phyloP scores from a whole-genome alignment of 2,329 filamentous ascomycete genomes.

The Diaporthe sp. region DNA sequence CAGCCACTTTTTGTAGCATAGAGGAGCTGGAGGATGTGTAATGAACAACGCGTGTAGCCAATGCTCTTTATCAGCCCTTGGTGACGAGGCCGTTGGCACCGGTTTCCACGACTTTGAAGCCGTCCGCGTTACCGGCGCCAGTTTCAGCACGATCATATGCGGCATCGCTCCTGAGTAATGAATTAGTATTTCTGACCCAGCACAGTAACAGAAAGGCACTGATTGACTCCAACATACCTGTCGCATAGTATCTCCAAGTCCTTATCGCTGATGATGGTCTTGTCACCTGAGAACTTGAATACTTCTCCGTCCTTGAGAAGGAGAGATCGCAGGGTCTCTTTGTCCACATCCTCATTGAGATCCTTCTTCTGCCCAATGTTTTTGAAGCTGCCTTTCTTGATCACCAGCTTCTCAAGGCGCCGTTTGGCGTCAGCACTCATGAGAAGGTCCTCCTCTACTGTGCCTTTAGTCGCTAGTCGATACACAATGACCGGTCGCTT shows the following conservation, averaged over 20 bases:
- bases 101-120: slow-evolving; percentile 87
- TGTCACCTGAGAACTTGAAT: slow-evolving; percentile 69
- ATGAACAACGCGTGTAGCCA: neutral
- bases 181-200: neutral
- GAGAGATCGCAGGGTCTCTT: slow-evolving; percentile 71
- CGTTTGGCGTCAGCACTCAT: slow-evolving; percentile 93
- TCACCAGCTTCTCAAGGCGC: slow-evolving; percentile 92
- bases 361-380: slow-evolving; percentile 74
- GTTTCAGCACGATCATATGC: slow-evolving; percentile 80
- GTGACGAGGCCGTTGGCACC: slow-evolving; percentile 62
- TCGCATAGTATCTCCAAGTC: slow-evolving; percentile 87
- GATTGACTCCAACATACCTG: slow-evolving; percentile 55
- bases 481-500: slow-evolving; percentile 93
- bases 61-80: neutral
- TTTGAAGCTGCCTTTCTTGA: slow-evolving; percentile 90
- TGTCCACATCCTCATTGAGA: slow-evolving; percentile 65
- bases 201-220: neutral
- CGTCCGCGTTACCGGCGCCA: slow-evolving; percentile 79
- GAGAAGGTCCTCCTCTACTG: slow-evolving; percentile 89
- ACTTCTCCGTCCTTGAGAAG: slow-evolving; percentile 80
- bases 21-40: neutral
- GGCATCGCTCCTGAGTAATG: slow-evolving; percentile 61
- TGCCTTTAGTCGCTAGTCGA: slow-evolving; percentile 91
- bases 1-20: neutral
- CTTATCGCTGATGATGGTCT: slow-evolving; percentile 77